Percentiles rank a stretch among this genome's conserved stretches.
Conservation (phyloP, 257 asterid species). For the Solanum pimpinellifolium region DNA sequence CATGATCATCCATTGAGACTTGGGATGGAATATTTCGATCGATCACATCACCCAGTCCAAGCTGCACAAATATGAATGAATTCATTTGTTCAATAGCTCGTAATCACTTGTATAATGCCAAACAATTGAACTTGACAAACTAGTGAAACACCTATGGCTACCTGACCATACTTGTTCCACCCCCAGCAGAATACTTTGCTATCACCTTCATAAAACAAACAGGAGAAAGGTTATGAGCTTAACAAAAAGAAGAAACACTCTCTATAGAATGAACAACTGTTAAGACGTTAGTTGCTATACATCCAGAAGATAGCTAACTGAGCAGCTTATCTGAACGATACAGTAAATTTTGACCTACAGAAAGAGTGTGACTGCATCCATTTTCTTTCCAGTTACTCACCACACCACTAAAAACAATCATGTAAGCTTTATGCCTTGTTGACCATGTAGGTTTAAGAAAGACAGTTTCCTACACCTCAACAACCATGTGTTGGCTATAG, state of each 20-base stretch:
- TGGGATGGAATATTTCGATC: slow-evolving; percentile 72
- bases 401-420: neutral
- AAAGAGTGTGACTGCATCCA: neutral
- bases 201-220: slow-evolving; percentile 38
- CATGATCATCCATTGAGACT: slow-evolving; percentile 44
- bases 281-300: neutral
- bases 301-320: neutral
- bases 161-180: slow-evolving; percentile 99
- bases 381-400: neutral
- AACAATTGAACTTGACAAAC: neutral
- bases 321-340: neutral
- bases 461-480: neutral
- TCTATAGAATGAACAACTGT: neutral
- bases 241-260: neutral
- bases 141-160: slow-evolving; percentile 1
- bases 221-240: neutral
- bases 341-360: neutral
- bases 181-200: slow-evolving; percentile 94
- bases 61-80: slow-evolving; percentile 32
- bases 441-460: neutral
- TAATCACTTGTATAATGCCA: neutral
- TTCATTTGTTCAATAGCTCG: neutral
- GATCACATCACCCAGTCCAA: slow-evolving; percentile 83
- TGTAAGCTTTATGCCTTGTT: neutral
- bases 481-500: neutral